A percentile compares a stretch with the other conserved stretches of the same genome.
Conservation (phyloP, 108 stramenopile species). For the Cyclotella baltica region DNA sequence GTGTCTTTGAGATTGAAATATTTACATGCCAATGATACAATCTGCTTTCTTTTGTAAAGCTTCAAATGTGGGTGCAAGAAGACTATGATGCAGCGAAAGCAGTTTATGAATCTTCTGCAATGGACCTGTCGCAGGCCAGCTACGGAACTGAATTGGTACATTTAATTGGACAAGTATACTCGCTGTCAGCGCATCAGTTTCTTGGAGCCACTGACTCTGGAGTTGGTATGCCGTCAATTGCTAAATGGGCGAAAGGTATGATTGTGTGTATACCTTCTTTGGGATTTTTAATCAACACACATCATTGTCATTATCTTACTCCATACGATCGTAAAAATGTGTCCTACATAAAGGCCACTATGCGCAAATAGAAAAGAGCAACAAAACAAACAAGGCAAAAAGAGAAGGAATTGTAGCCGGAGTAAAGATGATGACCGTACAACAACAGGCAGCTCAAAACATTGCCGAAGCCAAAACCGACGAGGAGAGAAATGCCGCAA, state of each 20-base stretch:
- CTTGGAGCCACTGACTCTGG: constrained; percentile 75
- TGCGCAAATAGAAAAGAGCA: constrained; percentile 51
- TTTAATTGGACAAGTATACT: constrained; percentile 72
- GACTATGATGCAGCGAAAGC: constrained; percentile 61
- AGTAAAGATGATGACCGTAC: constrained; percentile 59
- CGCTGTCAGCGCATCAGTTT: constrained; percentile 67
- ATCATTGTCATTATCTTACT: background rate
- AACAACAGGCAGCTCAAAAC: constrained; percentile 59
- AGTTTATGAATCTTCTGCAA: constrained; percentile 60
- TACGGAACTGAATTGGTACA: constrained; percentile 73
- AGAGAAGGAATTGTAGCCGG: constrained; percentile 54
- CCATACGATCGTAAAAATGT: background rate
- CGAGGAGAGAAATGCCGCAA: constrained; percentile 57
- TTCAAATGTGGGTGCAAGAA: constrained; percentile 59
- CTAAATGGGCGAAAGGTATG: constrained; percentile 60
- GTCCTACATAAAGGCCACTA: constrained; percentile 29
- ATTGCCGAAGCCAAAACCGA: constrained; percentile 62
- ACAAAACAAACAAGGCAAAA: constrained; percentile 52
- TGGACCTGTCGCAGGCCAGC: constrained; percentile 56
- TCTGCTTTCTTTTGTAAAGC: constrained; percentile 8
- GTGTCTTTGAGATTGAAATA: background rate
- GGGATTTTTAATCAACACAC: background rate
- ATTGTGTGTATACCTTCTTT: no score
- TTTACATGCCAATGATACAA: background rate
- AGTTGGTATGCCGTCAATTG: constrained; percentile 74